Evolutionary conservation across 192 early-diverging fungal genomes (phyloP).

Genomic region (Rhizoclosmatium sp.): DNA sequence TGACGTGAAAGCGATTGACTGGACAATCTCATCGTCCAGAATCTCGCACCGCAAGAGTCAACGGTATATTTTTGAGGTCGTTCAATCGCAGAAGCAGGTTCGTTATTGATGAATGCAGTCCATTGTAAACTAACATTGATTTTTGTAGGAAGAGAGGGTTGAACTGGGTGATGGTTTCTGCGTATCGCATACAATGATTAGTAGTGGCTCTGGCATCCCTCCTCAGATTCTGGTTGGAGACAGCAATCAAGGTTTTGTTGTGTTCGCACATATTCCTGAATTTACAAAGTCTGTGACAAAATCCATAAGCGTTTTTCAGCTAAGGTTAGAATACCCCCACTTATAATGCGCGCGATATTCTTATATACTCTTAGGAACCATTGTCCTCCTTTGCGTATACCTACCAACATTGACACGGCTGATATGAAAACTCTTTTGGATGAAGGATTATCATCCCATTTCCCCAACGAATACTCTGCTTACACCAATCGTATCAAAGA

Average conservation of each 20-base stretch:
- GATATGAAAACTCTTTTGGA: neutral
- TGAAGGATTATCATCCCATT: constrained; percentile 55
- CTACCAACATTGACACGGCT: no score
- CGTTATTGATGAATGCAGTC: neutral
- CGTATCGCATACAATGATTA: neutral
- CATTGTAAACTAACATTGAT: no score
- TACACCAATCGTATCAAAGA: no score
- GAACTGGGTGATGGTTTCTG: neutral
- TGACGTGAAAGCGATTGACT: neutral
- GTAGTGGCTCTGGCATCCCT: neutral
- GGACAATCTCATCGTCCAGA: neutral
- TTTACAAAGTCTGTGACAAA: neutral
- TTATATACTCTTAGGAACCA: no score
- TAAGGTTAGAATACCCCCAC: no score
- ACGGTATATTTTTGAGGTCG: neutral
- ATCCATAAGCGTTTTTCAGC: no score
- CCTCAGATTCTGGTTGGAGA: neutral
- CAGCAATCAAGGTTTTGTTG: neutral
- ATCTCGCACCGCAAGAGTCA: neutral
- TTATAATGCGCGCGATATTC: no score
- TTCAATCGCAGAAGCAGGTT: constrained; percentile 6
- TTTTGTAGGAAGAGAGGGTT: neutral
- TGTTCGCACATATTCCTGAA: neutral
- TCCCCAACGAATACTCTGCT: constrained; percentile 53
- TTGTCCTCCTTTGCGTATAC: no score